phyloP scores from a whole-genome alignment of 805 yeast species.

The Candida cerambycidarum region DNA sequence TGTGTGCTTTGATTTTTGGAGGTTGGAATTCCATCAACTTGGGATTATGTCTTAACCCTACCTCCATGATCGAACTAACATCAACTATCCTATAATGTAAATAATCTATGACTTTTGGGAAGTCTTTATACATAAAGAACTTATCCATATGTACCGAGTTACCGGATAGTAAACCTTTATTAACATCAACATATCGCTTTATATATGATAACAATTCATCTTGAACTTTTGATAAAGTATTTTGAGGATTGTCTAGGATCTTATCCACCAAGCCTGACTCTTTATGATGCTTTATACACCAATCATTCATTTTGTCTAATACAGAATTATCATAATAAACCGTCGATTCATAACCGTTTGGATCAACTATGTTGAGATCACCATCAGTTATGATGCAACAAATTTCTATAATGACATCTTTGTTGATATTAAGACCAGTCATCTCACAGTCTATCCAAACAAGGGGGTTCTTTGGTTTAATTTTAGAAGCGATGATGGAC shows the following conservation, averaged over 20 bases:
- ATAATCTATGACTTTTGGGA: slow-evolving; percentile 68
- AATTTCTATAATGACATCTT: slow-evolving; percentile 87
- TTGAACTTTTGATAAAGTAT: slow-evolving; percentile 62
- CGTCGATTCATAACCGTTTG: slow-evolving; percentile 75
- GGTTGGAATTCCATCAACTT: slow-evolving; percentile 57
- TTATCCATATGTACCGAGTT: slow-evolving; percentile 92
- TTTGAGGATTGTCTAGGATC: slow-evolving; percentile 53
- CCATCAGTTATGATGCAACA: slow-evolving; percentile 91
- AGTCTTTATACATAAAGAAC: slow-evolving; percentile 76
- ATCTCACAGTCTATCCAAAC: slow-evolving; percentile 99
- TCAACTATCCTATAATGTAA: slow-evolving; percentile 80
- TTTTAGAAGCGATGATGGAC: background rate
- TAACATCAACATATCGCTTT: slow-evolving; percentile 47
- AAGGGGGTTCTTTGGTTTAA: slow-evolving; percentile 36
- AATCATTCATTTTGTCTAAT: slow-evolving; percentile 76
- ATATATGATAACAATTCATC: slow-evolving; percentile 63
- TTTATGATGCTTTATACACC: slow-evolving; percentile 87
- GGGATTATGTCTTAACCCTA: slow-evolving; percentile 76
- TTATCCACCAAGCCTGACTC: slow-evolving; percentile 71
- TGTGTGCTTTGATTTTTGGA: slow-evolving; percentile 67
- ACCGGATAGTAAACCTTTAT: slow-evolving; percentile 80
- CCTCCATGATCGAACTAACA: slow-evolving; percentile 83
- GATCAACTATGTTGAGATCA: slow-evolving; percentile 66
- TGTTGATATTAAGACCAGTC: slow-evolving; percentile 86
- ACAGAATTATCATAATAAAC: slow-evolving; percentile 62